A percentile compares a stretch with the other conserved stretches of the same genome.
Conservation (phyloP, 441 rosid genomes). For the Euphorbia neoarborescens region DNA sequence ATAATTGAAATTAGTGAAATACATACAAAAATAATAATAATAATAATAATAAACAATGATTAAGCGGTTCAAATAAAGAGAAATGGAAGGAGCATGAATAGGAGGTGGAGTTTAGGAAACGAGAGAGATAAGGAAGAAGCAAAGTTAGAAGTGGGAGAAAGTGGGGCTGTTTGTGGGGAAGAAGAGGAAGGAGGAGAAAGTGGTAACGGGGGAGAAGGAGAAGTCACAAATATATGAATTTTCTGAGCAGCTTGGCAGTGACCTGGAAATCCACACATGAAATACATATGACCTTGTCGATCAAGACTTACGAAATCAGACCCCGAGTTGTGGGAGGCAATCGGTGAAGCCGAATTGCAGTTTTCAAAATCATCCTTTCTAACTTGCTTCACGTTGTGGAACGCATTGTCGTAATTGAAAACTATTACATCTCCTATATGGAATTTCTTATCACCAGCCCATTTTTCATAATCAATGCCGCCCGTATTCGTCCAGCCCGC, state of each 20-base stretch:
- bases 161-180: no score
- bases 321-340: slow-evolving; percentile 14
- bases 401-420: slow-evolving; percentile 20
- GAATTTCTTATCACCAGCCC: background rate
- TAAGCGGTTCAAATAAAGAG: no score
- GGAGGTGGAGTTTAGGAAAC: background rate
- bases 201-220: background rate
- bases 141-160: background rate
- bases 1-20: no score
- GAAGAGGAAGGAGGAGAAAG: no score
- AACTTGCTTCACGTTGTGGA: slow-evolving; percentile 25
- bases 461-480: background rate
- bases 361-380: slow-evolving; percentile 9
- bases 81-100: background rate
- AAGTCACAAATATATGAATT: background rate
- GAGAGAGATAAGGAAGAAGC: background rate
- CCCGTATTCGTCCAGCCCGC: background rate
- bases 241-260: background rate
- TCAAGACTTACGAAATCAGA: slow-evolving; percentile 17
- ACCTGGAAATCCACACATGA: background rate
- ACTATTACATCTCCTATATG: background rate
- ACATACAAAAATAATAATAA: no score
- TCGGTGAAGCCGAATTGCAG: slow-evolving; percentile 20
- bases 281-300: background rate
- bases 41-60: no score